Evolutionary conservation across 805 yeast genomes (phyloP).

Genomic region (Nakazawaea ambrosiae): DNA sequence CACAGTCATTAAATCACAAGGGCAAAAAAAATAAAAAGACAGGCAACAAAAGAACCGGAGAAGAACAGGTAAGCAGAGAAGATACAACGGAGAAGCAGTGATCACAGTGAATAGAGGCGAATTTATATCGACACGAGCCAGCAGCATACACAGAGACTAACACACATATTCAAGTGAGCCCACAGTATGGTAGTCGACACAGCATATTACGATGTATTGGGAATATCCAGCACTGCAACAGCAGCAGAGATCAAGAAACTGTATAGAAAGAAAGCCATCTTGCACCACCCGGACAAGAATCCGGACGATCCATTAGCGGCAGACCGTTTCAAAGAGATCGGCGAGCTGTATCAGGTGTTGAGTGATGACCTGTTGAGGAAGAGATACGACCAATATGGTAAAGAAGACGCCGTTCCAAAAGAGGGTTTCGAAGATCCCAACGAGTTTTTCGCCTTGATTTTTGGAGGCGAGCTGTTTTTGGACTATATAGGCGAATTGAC

Average conservation of each 20-base stretch:
- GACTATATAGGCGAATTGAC: constrained; percentile 78
- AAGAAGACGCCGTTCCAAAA: constrained; percentile 62
- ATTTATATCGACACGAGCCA: too few relatives aligned
- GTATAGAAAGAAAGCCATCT: constrained; percentile 83
- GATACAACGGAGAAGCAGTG: too few relatives aligned
- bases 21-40: too few relatives aligned
- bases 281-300: constrained; percentile 92
- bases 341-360: constrained; percentile 72
- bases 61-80: too few relatives aligned
- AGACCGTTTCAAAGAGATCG: constrained; percentile 69
- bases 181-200: constrained; percentile 89
- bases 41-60: too few relatives aligned
- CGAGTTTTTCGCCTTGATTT: constrained; percentile 77
- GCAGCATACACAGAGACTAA: too few relatives aligned
- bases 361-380: constrained; percentile 64
- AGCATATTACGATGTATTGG: constrained; percentile 76
- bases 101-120: too few relatives aligned
- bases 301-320: constrained; percentile 93
- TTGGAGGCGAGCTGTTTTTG: constrained; percentile 75
- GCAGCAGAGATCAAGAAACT: constrained; percentile 87
- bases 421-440: constrained; percentile 78
- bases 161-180: too few relatives aligned
- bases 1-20: too few relatives aligned
- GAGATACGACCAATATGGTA: constrained; percentile 81
- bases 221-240: constrained; percentile 61